Conservation (phyloP, 1,284 basidiomycete species). For the Xanthoconium separans region DNA sequence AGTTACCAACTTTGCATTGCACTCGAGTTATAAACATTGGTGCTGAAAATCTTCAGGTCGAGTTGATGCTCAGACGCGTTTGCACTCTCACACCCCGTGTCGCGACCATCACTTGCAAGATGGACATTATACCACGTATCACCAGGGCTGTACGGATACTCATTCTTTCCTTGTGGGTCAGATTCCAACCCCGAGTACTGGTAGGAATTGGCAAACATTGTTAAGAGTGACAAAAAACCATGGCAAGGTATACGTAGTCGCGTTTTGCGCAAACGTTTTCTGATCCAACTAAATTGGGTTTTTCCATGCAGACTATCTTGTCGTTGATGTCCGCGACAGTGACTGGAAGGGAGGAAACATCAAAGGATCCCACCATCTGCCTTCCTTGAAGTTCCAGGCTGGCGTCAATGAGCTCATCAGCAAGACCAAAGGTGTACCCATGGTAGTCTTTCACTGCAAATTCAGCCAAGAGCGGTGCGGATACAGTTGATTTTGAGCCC, state of each 20-base stretch:
- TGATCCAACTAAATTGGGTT: neutral
- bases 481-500: neutral
- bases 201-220: conserved; percentile 65
- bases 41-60: neutral
- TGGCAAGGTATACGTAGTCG: conserved; percentile 35
- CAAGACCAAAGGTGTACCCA: conserved; percentile 58
- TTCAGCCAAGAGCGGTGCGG: conserved; percentile 72
- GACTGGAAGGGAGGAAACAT: conserved; percentile 78
- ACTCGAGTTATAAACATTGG: neutral
- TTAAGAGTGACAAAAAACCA: conserved; percentile 59
- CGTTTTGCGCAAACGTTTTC: neutral
- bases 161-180: neutral
- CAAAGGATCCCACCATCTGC: conserved; percentile 56
- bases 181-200: conserved; percentile 12
- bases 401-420: conserved; percentile 58
- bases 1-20: conserved; percentile 7
- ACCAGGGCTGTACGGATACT: conserved; percentile 22
- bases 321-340: conserved; percentile 78
- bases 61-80: conserved; percentile 10
- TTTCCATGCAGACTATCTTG: conserved; percentile 51
- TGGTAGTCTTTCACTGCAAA: conserved; percentile 74
- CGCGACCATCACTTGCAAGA: conserved; percentile 8
- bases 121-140: conserved; percentile 26
- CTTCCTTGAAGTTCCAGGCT: conserved; percentile 56
- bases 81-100: neutral